Conservation (phyloP, 768 basidiomycete species). For the Phanerodontia chrysosporium region DNA sequence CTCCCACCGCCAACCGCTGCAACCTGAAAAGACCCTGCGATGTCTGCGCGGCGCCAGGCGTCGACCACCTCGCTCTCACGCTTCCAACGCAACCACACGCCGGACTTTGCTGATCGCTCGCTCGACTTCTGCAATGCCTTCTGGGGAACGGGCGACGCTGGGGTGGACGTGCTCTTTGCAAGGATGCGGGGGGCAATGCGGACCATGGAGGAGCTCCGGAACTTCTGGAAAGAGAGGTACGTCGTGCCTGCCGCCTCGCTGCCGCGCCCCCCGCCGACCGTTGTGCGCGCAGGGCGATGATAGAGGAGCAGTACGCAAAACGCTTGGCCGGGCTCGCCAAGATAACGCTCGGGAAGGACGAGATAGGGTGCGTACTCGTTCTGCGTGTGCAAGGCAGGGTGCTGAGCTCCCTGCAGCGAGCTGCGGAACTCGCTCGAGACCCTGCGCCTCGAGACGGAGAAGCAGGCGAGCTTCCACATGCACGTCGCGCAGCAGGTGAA, state of each 20-base stretch:
- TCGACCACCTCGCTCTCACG: slow-evolving; percentile 78
- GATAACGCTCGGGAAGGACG: slow-evolving; percentile 74
- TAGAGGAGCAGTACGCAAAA: slow-evolving; percentile 96
- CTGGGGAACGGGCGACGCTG: slow-evolving; percentile 85
- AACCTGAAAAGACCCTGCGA: slow-evolving; percentile 22
- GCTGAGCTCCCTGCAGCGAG: slow-evolving; percentile 48
- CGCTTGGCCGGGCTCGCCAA: slow-evolving; percentile 77
- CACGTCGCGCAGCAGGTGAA: slow-evolving; percentile 73
- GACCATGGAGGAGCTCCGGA: slow-evolving; percentile 84
- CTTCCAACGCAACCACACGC: slow-evolving; percentile 57
- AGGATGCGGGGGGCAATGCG: slow-evolving; percentile 80
- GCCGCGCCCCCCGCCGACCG: neutral
- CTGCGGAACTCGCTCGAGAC: slow-evolving; percentile 78
- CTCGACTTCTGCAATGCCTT: slow-evolving; percentile 96
- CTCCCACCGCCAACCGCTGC: neutral
- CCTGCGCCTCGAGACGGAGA: slow-evolving; percentile 78
- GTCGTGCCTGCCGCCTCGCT: neutral
- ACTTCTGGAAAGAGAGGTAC: slow-evolving; percentile 93
- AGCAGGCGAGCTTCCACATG: slow-evolving; percentile 69
- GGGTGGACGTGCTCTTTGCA: slow-evolving; percentile 87
- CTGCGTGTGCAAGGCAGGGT: neutral
- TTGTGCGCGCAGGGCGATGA: slow-evolving; percentile 68
- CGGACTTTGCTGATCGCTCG: slow-evolving; percentile 43
- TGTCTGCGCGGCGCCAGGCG: slow-evolving; percentile 75
- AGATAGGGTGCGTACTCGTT: slow-evolving; percentile 73